Evolutionary conservation across 164 flowering plant genomes (phyloP), one percentile per base, ranked within the genome.

Genomic region (Berberis thunbergii): DNA sequence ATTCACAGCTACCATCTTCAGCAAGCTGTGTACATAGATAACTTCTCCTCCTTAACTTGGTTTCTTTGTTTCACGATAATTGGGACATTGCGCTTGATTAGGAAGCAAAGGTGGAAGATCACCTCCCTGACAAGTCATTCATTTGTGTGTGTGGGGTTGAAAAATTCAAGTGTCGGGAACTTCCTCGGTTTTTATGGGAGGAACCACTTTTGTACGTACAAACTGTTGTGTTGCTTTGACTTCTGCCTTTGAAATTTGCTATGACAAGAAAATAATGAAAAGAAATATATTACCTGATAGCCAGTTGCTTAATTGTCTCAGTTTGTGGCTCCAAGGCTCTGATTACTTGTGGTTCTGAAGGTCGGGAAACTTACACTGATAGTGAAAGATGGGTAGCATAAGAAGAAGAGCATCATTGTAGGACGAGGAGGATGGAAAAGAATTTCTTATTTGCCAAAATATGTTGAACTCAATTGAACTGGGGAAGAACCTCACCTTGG

Each of bases 71-170:
- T 45, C 41, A 41, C 60, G 26, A 63, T 48, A 40, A 58, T 59
- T 56, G 62, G 68, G 67, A 67, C 52, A 66, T 71, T 54, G 62
- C 64, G 67, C 66, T 75, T 65, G 57, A 60, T 56, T 48, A 53
- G 38, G 58, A 58, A 61, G 76, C 74, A 69, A 63, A 65, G 86
- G 83, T 79, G 87, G 93, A 84, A 89, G 84, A 84, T 85, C 84
- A 77, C 81, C 78, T 67, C 40, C 79, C 77, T 72, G 26, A 26
- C 26, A 26, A 41, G 6, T 56, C 64, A 13, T 62, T 60, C 60
- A 42, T 65, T 78, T 65, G 71, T 71, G 72, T 69, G 70, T 74
- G 64, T 58, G 72, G 11, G 53, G 49, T 55, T 44, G 8, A 59
- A 64, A 52, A 6, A 6, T 48, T 4, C 10, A 48, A 7, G 50